These are phyloP conservation scores for Clarireedia homoeocarpa DNA, from an alignment of 2,329 filamentous ascomycete species.

Conservation along the genomic window DNA sequence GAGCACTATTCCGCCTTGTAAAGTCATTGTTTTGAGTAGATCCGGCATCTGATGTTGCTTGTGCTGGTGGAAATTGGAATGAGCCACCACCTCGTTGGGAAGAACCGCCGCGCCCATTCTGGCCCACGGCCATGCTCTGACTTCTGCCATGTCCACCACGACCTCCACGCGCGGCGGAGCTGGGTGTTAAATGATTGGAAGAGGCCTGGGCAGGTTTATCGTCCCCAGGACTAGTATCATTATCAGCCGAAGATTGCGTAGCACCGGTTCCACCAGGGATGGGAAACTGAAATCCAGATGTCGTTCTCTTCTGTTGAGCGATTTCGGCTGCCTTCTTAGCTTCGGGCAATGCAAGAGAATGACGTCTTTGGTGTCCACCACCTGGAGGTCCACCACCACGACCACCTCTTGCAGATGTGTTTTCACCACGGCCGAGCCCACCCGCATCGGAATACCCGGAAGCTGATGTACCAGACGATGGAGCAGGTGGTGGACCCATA, in stretches of 20 bases:
- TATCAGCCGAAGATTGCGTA: slow-evolving; percentile 46
- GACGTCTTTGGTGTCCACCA: slow-evolving; percentile 82
- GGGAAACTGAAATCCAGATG: slow-evolving; percentile 91
- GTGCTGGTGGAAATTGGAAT: slow-evolving; percentile 59
- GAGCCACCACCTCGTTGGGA: slow-evolving; percentile 57
- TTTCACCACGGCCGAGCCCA: slow-evolving; percentile 50
- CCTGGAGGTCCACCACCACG: slow-evolving; percentile 62
- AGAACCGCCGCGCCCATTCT: slow-evolving; percentile 57
- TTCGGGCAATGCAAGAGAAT: slow-evolving; percentile 89
- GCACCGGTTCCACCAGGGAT: slow-evolving; percentile 60
- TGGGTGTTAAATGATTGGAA: slow-evolving; percentile 18
- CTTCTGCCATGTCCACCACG: slow-evolving; percentile 62
- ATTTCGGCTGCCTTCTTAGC: slow-evolving; percentile 96
- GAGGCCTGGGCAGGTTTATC: slow-evolving; percentile 23
- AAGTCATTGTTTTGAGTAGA: slow-evolving; percentile 51
- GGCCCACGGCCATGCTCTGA: slow-evolving; percentile 79
- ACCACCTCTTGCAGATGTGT: slow-evolving; percentile 60
- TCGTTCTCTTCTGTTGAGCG: slow-evolving; percentile 92
- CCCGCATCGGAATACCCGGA: slow-evolving; percentile 73
- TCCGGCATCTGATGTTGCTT: slow-evolving; percentile 43
- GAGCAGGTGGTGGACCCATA: slow-evolving; percentile 68
- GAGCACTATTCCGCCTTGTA: slow-evolving; percentile 60
- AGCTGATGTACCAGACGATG: slow-evolving; percentile 78
- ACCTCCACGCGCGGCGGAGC: slow-evolving; percentile 38
- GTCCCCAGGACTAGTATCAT: slow-evolving; percentile 20